Base-by-base conservation (phyloP, 768 basidiomycete species). In the Hypholoma fasciculare region DNA sequence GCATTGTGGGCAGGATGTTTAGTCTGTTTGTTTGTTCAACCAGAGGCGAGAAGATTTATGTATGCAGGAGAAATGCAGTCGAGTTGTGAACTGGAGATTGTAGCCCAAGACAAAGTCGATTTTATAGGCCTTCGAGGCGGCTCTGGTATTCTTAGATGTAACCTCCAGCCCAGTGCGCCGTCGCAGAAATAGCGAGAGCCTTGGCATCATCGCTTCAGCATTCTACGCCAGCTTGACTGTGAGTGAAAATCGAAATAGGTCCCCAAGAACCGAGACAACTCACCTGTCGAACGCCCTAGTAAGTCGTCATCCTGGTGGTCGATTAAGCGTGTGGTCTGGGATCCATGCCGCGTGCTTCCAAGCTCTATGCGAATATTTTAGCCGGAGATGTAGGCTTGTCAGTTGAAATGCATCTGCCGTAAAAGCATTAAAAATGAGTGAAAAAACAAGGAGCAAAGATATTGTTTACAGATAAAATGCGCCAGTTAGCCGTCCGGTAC, bases 1-100 rank as follows among this genome's bases (percentile, higher is more conserved):
- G 70, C 73, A 74, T 74, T 52, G 47, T 59, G 49, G 5, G 20
- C 13, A 17, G 17, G 52, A 46, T 20, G 49, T 39, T 47, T 34
- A 34, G 30, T 47, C 49, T 19, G 40, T 53, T 53, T 36, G 19
- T 34, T 36, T 61, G 26, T 53, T 48, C 51, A 57, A 62, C 60
- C 61, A 56, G 48, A 49, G 60, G 50, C 30, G 49, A 19, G 3
- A 1, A 11, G n/a, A 38, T 56, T 67, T 65, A 43, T 56, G 43
- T 65, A 43, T 56, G 43, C 9, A 37, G 39, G 37, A 52, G 49
- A 55, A 38, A 37, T 26, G 37, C 36, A 54, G 39, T 40, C 43
- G 20, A 49, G 34, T 38, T 7, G 30, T 47, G 44, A 34, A 50
- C 46, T 49, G 19, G 19, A 47, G 34, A 44, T 13, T 7, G 39